Conservation (phyloP, 208 protist species). For the Acanthamoeba culbertsoni region DNA sequence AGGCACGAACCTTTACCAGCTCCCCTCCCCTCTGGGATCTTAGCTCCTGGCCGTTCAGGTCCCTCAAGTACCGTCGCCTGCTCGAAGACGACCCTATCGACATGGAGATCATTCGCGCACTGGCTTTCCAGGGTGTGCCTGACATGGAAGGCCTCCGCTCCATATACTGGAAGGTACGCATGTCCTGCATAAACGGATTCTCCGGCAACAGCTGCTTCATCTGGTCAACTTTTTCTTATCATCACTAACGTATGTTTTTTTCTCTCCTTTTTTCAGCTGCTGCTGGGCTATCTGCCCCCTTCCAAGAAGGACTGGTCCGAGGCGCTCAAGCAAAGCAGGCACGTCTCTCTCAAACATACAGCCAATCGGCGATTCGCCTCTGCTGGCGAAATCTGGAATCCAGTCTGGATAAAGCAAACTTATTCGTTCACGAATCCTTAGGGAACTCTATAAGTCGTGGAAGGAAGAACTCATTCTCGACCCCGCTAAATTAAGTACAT, state of each 20-base stretch:
- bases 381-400: background rate
- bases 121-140: conserved; percentile 68
- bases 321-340: background rate
- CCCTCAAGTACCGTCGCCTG: background rate
- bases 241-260: background rate
- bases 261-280: conserved; percentile 29
- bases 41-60: background rate
- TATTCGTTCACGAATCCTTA: background rate
- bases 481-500: conserved; percentile 39
- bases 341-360: background rate
- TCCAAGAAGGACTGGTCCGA: conserved; percentile 55
- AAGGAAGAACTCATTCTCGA: conserved; percentile 71
- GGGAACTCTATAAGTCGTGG: conserved; percentile 63
- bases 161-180: conserved; percentile 75
- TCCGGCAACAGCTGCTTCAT: background rate
- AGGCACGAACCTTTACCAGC: background rate
- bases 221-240: background rate
- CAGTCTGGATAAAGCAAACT: background rate
- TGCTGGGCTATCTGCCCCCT: conserved; percentile 74
- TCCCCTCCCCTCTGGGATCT: background rate
- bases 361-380: background rate
- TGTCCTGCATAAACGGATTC: background rate
- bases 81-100: background rate
- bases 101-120: conserved; percentile 19
- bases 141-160: conserved; percentile 68